Conservation (phyloP, 495 filamentous ascomycete species). For the Saxispiralis lemnorum region DNA sequence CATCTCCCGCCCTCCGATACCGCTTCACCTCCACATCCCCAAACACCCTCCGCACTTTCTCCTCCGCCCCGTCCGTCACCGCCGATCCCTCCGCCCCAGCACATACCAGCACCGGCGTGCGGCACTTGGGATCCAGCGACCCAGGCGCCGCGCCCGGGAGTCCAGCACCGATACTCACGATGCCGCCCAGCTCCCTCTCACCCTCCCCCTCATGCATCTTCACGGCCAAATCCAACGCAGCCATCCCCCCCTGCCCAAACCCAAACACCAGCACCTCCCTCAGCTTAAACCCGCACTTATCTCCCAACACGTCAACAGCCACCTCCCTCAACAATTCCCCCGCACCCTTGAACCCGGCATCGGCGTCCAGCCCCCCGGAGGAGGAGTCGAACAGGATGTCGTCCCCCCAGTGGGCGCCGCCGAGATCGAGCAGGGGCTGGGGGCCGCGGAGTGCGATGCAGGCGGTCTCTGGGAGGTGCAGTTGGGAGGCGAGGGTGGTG, state of each 20-base stretch:
- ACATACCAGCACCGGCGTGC: conserved; percentile 58
- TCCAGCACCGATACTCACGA: conserved; percentile 60
- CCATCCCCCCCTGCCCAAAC: conserved; percentile 75
- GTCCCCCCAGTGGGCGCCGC: conserved; percentile 86
- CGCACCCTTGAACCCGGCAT: conserved; percentile 53
- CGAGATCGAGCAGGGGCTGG: conserved; percentile 47
- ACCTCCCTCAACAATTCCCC: conserved; percentile 38
- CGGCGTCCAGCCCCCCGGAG: conserved; percentile 52
- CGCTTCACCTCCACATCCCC: conserved; percentile 51
- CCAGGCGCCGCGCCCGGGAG: conserved; percentile 32
- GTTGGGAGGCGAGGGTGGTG: conserved; percentile 47
- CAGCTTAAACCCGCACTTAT: conserved; percentile 50
- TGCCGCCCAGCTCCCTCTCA: conserved; percentile 33
- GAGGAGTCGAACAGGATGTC: conserved; percentile 51
- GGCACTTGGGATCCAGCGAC: conserved; percentile 33
- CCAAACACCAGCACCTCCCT: conserved; percentile 64
- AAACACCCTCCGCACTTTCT: conserved; percentile 48
- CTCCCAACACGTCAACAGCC: conserved; percentile 40
- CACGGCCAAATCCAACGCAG: conserved; percentile 41
- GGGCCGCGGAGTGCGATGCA: conserved; percentile 60
- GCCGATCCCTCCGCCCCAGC: conserved; percentile 43
- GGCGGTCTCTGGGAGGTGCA: conserved; percentile 66
- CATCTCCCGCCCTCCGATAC: conserved; percentile 60
- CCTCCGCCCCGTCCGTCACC: conserved; percentile 46
- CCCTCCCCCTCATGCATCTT: neutral